These are phyloP conservation scores for Gossypium raimondii DNA, from an alignment of 345 rosid species.

Conservation along the genomic window DNA sequence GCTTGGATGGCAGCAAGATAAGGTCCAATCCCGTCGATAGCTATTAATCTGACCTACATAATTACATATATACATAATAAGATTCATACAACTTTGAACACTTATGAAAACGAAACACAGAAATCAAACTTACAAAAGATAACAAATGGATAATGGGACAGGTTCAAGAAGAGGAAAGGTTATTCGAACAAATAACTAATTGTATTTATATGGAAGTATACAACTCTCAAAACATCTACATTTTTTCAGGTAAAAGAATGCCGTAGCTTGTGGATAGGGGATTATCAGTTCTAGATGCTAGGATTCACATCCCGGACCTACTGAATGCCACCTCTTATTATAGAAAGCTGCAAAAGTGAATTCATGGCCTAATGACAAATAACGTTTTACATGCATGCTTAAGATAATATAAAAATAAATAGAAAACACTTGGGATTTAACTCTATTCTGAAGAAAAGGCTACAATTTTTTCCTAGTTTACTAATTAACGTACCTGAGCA, in stretches of 20 bases:
- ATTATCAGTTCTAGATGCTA: not conserved
- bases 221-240: not conserved
- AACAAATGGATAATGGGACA: not conserved
- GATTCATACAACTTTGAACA: not conserved
- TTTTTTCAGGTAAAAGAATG: not conserved
- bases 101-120: not conserved
- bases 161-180: not conserved
- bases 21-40: slow-evolving; percentile 21
- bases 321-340: not conserved
- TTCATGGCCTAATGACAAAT: not conserved
- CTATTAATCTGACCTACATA: slow-evolving; percentile 19
- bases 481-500: slow-evolving; percentile 27
- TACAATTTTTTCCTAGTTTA: not conserved
- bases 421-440: not conserved
- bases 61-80: not conserved
- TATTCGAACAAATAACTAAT: not conserved
- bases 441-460: not conserved
- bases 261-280: not conserved
- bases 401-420: not conserved
- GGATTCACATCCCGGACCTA: not conserved
- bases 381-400: not conserved
- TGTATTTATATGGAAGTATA: not conserved
- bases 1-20: slow-evolving; percentile 23
- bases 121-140: slow-evolving; percentile 4
- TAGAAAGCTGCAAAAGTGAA: not conserved